phyloP scores from a whole-genome alignment of 176 grass and related monocot genomes.

The Paspalum vaginatum region DNA sequence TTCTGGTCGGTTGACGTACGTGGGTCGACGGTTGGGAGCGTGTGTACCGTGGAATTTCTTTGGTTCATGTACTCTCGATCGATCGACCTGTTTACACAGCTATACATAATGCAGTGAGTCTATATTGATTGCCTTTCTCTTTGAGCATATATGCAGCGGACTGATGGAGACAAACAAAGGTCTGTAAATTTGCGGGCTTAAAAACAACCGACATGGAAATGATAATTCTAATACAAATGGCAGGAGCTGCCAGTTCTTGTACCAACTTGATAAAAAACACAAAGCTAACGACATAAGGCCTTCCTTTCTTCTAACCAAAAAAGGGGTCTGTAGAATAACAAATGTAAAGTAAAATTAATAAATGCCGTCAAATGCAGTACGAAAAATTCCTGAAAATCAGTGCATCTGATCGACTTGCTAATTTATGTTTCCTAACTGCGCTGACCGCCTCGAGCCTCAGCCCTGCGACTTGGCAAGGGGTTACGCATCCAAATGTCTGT shows the following conservation, averaged over 20 bases:
- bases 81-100: conserved; percentile 20
- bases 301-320: conserved; percentile 18
- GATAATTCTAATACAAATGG: neutral
- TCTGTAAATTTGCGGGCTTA: neutral
- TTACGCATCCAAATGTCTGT: conserved; percentile 28
- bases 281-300: neutral
- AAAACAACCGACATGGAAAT: neutral
- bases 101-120: conserved; percentile 6
- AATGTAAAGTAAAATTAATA: conserved; percentile 21
- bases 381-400: conserved; percentile 15
- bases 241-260: neutral
- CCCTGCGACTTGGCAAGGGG: neutral
- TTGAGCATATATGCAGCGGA: neutral
- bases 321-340: neutral
- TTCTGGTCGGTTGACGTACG: neutral
- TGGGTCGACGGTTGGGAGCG: neutral
- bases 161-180: neutral
- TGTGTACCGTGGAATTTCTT: neutral
- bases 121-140: neutral
- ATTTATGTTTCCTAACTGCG: neutral
- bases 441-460: neutral
- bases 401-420: neutral
- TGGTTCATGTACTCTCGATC: conserved; percentile 11
- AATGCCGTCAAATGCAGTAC: conserved; percentile 8
- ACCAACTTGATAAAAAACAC: neutral